Evolutionary conservation across 192 early-diverging fungal genomes (phyloP).

Genomic region (Lobulomyces angularis): DNA sequence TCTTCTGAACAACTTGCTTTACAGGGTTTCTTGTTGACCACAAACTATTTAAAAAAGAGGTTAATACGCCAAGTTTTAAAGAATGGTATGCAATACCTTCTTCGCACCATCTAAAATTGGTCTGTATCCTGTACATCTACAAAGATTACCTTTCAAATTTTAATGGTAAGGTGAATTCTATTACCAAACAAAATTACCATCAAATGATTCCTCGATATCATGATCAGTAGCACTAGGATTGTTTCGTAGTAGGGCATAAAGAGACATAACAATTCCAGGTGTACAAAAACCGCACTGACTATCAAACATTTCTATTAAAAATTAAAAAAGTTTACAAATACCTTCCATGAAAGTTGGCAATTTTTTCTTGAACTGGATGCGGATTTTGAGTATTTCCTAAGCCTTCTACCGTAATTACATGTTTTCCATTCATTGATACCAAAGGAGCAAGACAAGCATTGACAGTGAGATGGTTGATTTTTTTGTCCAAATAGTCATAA

Average conservation of each 20-base stretch:
- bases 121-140: slow-evolving; percentile 82
- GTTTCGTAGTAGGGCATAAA: slow-evolving; percentile 65
- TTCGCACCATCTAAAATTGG: slow-evolving; percentile 79
- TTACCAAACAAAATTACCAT: slow-evolving; percentile 30
- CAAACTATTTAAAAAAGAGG: too few species aligned
- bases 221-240: slow-evolving; percentile 51
- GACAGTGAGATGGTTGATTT: slow-evolving; percentile 25
- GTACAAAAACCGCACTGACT: slow-evolving; percentile 85
- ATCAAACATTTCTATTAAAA: slow-evolving; percentile 3
- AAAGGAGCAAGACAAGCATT: slow-evolving; percentile 67
- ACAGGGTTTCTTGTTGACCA: slow-evolving; percentile 16
- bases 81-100: slow-evolving; percentile 19
- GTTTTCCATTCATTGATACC: slow-evolving; percentile 61
- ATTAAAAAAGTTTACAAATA: slow-evolving; percentile 3
- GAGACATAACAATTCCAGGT: slow-evolving; percentile 79
- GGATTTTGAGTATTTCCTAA: slow-evolving; percentile 53
- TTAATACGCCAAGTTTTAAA: neutral
- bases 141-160: slow-evolving; percentile 47
- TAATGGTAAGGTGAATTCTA: neutral
- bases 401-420: slow-evolving; percentile 73
- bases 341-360: slow-evolving; percentile 56
- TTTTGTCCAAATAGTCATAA: slow-evolving; percentile 27
- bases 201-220: slow-evolving; percentile 74
- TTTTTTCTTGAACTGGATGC: slow-evolving; percentile 63
- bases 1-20: slow-evolving; percentile 23